phyloP scores from a whole-genome alignment of 208 protist genomes.

The Leishmania aethiopica region DNA sequence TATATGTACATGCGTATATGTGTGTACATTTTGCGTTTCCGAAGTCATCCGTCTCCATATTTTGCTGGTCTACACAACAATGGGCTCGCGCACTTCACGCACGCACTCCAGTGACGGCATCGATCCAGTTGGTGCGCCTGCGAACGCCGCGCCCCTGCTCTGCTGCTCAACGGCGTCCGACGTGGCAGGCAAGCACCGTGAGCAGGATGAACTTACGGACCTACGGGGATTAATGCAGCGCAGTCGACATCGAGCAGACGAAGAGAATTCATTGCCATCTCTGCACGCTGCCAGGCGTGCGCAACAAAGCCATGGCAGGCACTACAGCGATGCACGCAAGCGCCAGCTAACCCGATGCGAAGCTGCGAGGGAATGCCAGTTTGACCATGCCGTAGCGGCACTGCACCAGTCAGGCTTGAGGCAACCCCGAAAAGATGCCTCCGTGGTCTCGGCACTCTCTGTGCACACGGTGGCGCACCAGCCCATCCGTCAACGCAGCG shows the following conservation, averaged over 20 bases:
- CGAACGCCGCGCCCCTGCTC: neutral
- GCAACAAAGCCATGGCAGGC: neutral
- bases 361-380: neutral
- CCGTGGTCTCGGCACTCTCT: neutral
- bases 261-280: neutral
- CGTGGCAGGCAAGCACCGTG: neutral
- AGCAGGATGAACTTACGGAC: neutral
- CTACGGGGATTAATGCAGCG: neutral
- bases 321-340: neutral
- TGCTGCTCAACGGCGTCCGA: constrained; percentile 6
- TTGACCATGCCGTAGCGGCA: neutral
- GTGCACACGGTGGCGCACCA: constrained; percentile 12
- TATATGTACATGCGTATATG: neutral
- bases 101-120: constrained; percentile 1
- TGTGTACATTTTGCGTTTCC: neutral
- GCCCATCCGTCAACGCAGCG: neutral
- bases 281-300: neutral
- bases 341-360: neutral
- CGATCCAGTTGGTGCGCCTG: neutral
- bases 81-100: neutral
- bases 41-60: neutral
- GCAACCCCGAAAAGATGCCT: neutral
- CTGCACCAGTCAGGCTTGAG: neutral
- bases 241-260: neutral
- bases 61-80: neutral